Base-by-base conservation (phyloP, 805 yeast species). In the Sugiyamaella valdiviana region DNA sequence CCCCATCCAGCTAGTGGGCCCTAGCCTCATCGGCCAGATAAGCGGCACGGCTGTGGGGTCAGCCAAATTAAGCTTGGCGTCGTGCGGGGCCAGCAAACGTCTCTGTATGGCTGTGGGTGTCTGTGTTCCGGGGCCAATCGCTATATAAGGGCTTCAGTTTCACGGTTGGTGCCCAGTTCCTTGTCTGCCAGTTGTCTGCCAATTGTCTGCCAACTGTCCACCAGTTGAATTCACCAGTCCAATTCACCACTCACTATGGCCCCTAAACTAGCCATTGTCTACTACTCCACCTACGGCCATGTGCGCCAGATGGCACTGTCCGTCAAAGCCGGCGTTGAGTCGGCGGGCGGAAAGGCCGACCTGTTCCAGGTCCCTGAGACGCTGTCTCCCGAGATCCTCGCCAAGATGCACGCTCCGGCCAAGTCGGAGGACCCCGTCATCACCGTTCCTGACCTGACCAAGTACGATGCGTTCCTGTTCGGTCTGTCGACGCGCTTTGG, bases 401-500 rank as follows among this genome's bases (percentile, higher is more conserved):
- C 66, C 41, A 66, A 71, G 61, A 65, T 88, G 72, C 77, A 80
- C 58, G 95, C 93, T 17, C 82, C 88, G 36, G 59, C 66, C 36
- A 68, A 68, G 59, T 21, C 63, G 4, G 55, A 53, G 38, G 66
- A 65, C 58, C 88, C 88, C 49, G 64, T 77, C 49, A 46, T 54
- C 24, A 85, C 85, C 20, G 72, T 81, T 5, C 58, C 67, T 3
- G 82, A 76, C 9, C 72, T 87, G 57, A 64, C 66, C 21, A 68
- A 75, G 51, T 84, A 82, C 70, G 95, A 85, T 62, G 89, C 80
- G 12, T 81, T 82, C 64, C 55, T 85, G 53, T 82, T 85, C 57
- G 95, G 95, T 57, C 64, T 85, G 50, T 93, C 95, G 56, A 84
- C 95, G 32, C 76, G 95, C 66, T 86, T 63, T 64, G 95, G 95